These are phyloP conservation scores for Albifimbria verrucaria DNA, from an alignment of 2,329 filamentous ascomycete genomes.

Conservation along the genomic window DNA sequence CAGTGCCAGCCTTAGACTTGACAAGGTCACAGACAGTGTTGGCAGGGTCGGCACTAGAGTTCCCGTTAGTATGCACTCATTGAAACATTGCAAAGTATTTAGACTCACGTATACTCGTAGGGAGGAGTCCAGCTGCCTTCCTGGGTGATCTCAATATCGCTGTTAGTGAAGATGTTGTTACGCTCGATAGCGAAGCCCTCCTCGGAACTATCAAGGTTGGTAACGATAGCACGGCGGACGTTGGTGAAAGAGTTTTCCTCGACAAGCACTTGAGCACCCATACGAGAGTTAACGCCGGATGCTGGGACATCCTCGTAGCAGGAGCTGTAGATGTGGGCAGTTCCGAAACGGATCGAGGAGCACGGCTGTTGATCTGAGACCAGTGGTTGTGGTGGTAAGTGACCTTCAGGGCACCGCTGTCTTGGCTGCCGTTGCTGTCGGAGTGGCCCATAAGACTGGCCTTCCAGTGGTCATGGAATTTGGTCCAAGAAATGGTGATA, in stretches of 20 bases:
- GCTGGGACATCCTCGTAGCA: constrained; percentile 41
- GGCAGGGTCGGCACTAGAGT: constrained; percentile 27
- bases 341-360: constrained; percentile 59
- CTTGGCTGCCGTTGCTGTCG: constrained; percentile 53
- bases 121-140: constrained; percentile 23
- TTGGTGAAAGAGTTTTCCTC: constrained; percentile 48
- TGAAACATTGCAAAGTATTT: not conserved
- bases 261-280: constrained; percentile 49
- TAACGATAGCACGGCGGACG: constrained; percentile 36
- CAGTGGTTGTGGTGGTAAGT: constrained; percentile 61
- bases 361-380: constrained; percentile 56
- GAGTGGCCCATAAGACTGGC: constrained; percentile 58
- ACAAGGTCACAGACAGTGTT: constrained; percentile 15
- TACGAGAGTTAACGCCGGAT: constrained; percentile 51
- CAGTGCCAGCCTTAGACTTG: constrained; percentile 13
- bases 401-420: constrained; percentile 53
- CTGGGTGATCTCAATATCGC: constrained; percentile 30
- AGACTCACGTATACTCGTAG: constrained; percentile 29
- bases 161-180: constrained; percentile 41
- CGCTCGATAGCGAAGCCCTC: constrained; percentile 39
- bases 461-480: constrained; percentile 46
- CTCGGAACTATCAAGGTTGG: constrained; percentile 39
- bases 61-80: constrained; percentile 25
- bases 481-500: constrained; percentile 37
- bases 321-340: constrained; percentile 43